Conservation (phyloP, 2,329 filamentous ascomycete genomes). For the Fusarium nurragi region DNA sequence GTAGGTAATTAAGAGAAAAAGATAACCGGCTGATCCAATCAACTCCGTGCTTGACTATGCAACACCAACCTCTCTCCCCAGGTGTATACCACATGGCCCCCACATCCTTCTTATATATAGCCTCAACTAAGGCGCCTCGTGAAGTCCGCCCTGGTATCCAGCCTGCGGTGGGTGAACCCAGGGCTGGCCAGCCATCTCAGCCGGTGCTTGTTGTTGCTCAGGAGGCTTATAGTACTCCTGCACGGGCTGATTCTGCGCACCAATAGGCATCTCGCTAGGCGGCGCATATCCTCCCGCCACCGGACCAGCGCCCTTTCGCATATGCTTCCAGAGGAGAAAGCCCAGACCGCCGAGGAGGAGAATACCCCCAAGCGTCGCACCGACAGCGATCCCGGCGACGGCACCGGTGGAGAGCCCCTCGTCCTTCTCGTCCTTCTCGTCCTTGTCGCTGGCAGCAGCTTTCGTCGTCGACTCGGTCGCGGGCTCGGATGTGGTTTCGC, state of each 20-base stretch:
- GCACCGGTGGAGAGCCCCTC: conserved; percentile 35
- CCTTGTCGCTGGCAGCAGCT: neutral
- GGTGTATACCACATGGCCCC: neutral
- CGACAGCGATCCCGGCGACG: conserved; percentile 41
- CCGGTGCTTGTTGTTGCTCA: conserved; percentile 1
- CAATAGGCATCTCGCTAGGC: conserved; percentile 3
- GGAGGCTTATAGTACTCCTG: conserved; percentile 29
- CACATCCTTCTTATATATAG: neutral
- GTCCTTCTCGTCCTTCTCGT: neutral
- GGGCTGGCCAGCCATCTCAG: conserved; percentile 24
- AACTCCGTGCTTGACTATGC: conserved; percentile 20
- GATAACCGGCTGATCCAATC: conserved; percentile 1
- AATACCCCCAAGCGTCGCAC: conserved; percentile 35
- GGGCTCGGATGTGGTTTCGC: conserved; percentile 2
- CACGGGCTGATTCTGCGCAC: conserved; percentile 4
- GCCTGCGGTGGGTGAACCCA: conserved; percentile 16
- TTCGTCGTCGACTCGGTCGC: conserved; percentile 3
- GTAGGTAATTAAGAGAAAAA: conserved; percentile 1
- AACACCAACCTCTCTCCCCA: neutral
- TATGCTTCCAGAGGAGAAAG: conserved; percentile 38
- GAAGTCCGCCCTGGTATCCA: conserved; percentile 18
- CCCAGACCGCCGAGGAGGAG: conserved; percentile 27
- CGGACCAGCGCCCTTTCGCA: conserved; percentile 12
- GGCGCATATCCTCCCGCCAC: conserved; percentile 1
- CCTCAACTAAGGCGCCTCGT: conserved; percentile 21